phyloP scores from a whole-genome alignment of 2,329 filamentous ascomycete genomes.

The Davidsoniella virescens region DNA sequence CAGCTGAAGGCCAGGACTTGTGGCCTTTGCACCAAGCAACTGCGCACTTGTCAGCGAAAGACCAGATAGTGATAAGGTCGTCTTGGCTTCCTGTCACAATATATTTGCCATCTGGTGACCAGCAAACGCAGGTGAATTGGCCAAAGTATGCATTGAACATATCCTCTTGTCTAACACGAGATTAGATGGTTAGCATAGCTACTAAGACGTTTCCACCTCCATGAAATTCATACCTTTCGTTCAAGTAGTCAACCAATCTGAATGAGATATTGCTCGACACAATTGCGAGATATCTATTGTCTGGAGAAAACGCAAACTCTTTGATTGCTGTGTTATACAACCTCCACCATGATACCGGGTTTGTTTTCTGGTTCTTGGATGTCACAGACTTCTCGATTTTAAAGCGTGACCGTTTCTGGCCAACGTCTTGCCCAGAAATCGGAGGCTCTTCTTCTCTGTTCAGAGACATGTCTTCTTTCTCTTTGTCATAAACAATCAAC shows the following conservation, averaged over 20 bases:
- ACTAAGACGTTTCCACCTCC: neutral
- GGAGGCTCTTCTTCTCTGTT: constrained; percentile 44
- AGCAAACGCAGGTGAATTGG: constrained; percentile 81
- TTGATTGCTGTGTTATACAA: constrained; percentile 82
- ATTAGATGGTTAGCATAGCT: neutral
- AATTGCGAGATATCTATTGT: constrained; percentile 71
- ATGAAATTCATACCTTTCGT: constrained; percentile 52
- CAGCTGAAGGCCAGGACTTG: constrained; percentile 83
- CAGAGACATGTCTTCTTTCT: constrained; percentile 78
- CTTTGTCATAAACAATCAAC: constrained; percentile 89
- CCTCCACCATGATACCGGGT: constrained; percentile 87
- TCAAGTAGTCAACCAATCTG: constrained; percentile 78
- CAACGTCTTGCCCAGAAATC: constrained; percentile 18
- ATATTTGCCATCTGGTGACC: constrained; percentile 95
- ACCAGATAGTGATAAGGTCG: constrained; percentile 94
- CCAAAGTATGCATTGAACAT: constrained; percentile 88
- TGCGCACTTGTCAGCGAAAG: constrained; percentile 62
- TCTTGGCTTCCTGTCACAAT: constrained; percentile 91
- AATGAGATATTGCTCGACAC: constrained; percentile 85
- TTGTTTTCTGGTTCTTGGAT: constrained; percentile 83
- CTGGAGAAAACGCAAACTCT: constrained; percentile 80
- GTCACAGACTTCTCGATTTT: constrained; percentile 80
- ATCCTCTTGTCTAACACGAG: constrained; percentile 50
- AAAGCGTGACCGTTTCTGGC: constrained; percentile 27
- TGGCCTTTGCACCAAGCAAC: constrained; percentile 90